phyloP scores from a whole-genome alignment of 2,329 filamentous ascomycete species.

The Pseudogymnoascus sp. region DNA sequence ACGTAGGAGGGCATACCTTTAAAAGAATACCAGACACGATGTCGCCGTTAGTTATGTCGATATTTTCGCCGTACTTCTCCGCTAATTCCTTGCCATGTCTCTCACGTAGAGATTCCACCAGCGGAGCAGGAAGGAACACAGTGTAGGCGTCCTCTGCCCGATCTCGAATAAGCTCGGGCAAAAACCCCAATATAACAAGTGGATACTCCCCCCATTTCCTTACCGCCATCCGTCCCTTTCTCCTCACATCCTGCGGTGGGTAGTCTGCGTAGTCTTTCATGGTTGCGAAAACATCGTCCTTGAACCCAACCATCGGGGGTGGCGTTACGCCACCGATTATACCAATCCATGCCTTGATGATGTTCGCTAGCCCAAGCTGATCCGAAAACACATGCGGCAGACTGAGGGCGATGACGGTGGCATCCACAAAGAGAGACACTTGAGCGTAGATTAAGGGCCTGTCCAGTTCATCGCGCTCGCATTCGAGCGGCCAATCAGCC shows the following conservation, averaged over 20 bases:
- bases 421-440: not conserved
- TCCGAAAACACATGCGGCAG: not conserved
- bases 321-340: not conserved
- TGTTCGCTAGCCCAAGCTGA: not conserved
- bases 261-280: not conserved
- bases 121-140: not conserved
- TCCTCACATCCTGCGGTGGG: not conserved
- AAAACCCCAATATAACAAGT: not conserved
- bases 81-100: not conserved
- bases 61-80: not conserved
- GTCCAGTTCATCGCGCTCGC: not conserved
- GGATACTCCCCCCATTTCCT: not conserved
- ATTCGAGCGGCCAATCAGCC: not conserved
- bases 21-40: not conserved
- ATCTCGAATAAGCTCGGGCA: not conserved
- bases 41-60: not conserved
- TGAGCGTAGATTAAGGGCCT: not conserved
- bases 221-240: not conserved
- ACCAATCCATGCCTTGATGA: not conserved
- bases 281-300: not conserved
- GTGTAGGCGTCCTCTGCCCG: not conserved
- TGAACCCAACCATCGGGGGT: not conserved
- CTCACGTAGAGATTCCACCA: not conserved
- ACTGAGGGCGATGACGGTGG: not conserved
- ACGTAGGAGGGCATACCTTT: not conserved